Conservation (phyloP, 306 rosid species). For the Echinosophora koreensis region DNA sequence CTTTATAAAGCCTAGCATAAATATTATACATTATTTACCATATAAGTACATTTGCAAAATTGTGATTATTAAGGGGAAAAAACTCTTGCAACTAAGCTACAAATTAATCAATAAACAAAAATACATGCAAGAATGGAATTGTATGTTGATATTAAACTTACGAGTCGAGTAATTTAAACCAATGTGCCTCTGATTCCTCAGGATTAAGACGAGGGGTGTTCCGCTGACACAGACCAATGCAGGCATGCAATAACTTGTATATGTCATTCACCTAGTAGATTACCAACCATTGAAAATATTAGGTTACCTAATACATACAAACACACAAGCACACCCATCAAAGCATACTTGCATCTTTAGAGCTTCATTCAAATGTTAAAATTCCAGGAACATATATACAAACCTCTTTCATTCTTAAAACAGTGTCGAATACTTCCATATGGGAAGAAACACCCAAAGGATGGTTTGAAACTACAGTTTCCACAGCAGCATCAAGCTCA, state of each 20-base stretch:
- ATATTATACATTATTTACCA: constrained; percentile 16
- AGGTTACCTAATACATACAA: constrained; percentile 36
- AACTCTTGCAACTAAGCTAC: not conserved
- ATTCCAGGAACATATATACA: constrained; percentile 45
- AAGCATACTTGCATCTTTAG: constrained; percentile 36
- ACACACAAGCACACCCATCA: constrained; percentile 37
- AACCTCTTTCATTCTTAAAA: constrained; percentile 75
- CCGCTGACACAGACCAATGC: constrained; percentile 95
- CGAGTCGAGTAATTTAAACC: constrained; percentile 98
- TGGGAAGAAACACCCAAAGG: constrained; percentile 56
- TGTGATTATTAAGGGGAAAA: constrained; percentile 11
- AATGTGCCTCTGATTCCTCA: constrained; percentile 91
- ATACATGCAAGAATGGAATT: constrained; percentile 23
- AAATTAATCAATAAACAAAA: constrained; percentile 27
- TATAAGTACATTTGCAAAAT: constrained; percentile 8
- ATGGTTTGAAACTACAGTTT: constrained; percentile 57
- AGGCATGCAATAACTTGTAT: constrained; percentile 68
- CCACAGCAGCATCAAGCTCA: constrained; percentile 82
- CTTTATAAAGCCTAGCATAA: constrained; percentile 1
- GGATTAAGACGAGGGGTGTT: constrained; percentile 97
- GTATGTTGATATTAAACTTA: constrained; percentile 56
- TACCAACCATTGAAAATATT: constrained; percentile 42
- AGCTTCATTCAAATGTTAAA: constrained; percentile 41
- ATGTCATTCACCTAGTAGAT: constrained; percentile 70
- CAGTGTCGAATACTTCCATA: constrained; percentile 49